phyloP scores from a whole-genome alignment of 176 grass and related monocot species.

The Carex cristatella region DNA sequence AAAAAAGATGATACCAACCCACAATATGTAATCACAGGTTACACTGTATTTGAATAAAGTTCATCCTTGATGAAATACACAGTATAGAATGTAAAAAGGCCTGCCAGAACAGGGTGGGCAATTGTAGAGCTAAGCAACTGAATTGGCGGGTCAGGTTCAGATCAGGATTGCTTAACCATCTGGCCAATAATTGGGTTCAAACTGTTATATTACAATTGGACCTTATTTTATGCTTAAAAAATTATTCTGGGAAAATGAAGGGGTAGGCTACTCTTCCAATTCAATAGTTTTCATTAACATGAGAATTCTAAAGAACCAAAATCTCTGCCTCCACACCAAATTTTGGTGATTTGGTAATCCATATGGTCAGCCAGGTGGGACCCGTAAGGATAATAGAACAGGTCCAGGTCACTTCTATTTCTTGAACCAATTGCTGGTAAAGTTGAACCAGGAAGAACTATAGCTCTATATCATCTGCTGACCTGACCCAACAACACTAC shows the following conservation, averaged over 20 bases:
- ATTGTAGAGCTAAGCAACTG: slow-evolving; percentile 6
- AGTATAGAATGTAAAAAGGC: not conserved
- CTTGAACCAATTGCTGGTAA: not conserved
- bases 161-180: not conserved
- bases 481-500: not conserved
- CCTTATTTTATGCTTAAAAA: not conserved
- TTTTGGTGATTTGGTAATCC: not conserved
- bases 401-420: not conserved
- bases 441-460: not conserved
- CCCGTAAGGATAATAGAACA: not conserved
- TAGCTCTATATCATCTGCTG: not conserved
- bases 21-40: not conserved
- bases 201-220: not conserved
- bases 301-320: not conserved
- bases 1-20: not conserved
- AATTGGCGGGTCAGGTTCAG: not conserved
- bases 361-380: not conserved
- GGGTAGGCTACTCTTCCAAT: not conserved
- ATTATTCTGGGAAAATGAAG: not conserved
- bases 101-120: not conserved
- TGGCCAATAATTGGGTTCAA: not conserved
- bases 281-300: not conserved
- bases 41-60: not conserved
- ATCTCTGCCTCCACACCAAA: not conserved
- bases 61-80: not conserved